Evolutionary conservation across 1,284 basidiomycete genomes (phyloP).

Genomic region (Cryptococcus hybrid): DNA sequence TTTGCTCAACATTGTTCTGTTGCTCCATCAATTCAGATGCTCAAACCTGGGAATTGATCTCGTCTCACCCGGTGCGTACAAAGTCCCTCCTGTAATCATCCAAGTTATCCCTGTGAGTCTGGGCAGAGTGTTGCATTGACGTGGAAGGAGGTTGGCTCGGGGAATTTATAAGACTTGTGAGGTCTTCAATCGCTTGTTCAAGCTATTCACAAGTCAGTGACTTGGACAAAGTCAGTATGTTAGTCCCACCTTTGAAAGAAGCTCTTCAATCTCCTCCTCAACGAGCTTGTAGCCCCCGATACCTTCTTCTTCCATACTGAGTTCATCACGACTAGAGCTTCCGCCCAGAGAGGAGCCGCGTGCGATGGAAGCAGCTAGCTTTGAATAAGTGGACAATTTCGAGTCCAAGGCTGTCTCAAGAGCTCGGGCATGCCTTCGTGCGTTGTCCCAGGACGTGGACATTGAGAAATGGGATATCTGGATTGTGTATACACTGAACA

Average conservation of each 20-base stretch:
- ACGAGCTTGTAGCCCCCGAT: slow-evolving; percentile 65
- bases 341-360: slow-evolving; percentile 34
- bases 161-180: slow-evolving; percentile 65
- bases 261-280: slow-evolving; percentile 79
- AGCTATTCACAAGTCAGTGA: slow-evolving; percentile 55
- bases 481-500: background rate
- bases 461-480: slow-evolving; percentile 6
- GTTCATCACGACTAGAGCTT: slow-evolving; percentile 29
- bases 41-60: background rate
- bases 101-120: slow-evolving; percentile 85
- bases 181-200: slow-evolving; percentile 74
- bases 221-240: background rate
- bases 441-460: slow-evolving; percentile 51
- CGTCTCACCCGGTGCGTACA: slow-evolving; percentile 69
- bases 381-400: slow-evolving; percentile 84
- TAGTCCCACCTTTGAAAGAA: slow-evolving; percentile 74
- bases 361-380: slow-evolving; percentile 73
- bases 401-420: slow-evolving; percentile 87
- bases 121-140: slow-evolving; percentile 82
- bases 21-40: background rate
- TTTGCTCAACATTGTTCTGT: slow-evolving; percentile 69
- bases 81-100: slow-evolving; percentile 85
- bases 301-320: slow-evolving; percentile 58
- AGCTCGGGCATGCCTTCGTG: slow-evolving; percentile 80
- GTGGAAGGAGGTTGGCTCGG: slow-evolving; percentile 72